Conservation (phyloP, 306 rosid species). For the Hippophae tibetana region DNA sequence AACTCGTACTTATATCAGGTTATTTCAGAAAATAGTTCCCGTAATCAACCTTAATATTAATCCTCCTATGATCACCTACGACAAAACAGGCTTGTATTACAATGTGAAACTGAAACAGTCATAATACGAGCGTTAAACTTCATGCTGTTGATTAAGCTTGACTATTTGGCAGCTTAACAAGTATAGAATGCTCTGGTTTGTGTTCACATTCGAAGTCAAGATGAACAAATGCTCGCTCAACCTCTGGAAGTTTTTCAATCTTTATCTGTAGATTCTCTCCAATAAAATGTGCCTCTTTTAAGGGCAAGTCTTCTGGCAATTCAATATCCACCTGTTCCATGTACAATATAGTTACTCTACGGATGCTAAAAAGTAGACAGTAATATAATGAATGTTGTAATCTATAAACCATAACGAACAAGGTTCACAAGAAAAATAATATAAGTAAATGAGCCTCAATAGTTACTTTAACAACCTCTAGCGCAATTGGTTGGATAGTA, state of each 20-base stretch:
- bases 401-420: no score
- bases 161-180: slow-evolving; percentile 54
- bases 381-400: no score
- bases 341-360: background rate
- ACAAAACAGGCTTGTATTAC: background rate
- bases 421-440: no score
- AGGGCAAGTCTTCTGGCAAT: slow-evolving; percentile 70
- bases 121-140: background rate
- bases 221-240: slow-evolving; percentile 88
- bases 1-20: background rate
- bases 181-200: slow-evolving; percentile 88
- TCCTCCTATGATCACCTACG: background rate
- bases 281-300: slow-evolving; percentile 72
- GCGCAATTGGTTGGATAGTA: no score
- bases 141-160: slow-evolving; percentile 18
- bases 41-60: background rate
- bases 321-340: slow-evolving; percentile 78
- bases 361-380: no score
- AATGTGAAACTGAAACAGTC: background rate
- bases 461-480: no score
- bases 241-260: slow-evolving; percentile 70
- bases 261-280: slow-evolving; percentile 73
- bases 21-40: background rate
- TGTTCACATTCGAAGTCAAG: slow-evolving; percentile 93
- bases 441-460: no score